A percentile compares a stretch with the other conserved stretches of the same genome.
phyloP scores from a whole-genome alignment of 208 protist species.

The Tritrichomonas foetus region DNA sequence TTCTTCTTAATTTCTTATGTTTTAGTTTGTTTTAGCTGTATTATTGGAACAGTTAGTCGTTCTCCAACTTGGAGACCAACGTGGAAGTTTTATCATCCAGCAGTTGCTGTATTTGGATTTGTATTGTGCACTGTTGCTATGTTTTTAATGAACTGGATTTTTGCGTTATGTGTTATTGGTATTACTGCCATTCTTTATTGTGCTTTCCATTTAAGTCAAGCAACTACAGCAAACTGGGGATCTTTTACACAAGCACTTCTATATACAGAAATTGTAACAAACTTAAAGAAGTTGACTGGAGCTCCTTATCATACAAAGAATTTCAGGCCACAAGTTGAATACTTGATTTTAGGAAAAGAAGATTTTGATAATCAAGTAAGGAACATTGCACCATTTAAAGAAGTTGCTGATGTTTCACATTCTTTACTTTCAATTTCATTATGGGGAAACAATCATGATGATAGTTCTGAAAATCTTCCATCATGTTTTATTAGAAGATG shows the following conservation, averaged over 20 bases:
- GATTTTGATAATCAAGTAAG: not conserved
- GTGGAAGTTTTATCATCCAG: slow-evolving; percentile 52
- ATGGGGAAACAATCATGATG: not conserved
- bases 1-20: slow-evolving; percentile 61
- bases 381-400: not conserved
- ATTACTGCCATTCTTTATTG: not conserved
- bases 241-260: not conserved
- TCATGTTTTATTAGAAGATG: not conserved
- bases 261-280: not conserved
- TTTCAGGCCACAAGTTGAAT: not conserved
- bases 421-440: not conserved
- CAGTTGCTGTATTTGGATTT: slow-evolving; percentile 44
- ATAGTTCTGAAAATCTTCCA: not conserved
- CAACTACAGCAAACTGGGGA: not conserved
- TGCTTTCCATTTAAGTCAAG: not conserved
- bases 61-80: slow-evolving; percentile 55
- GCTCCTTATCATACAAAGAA: not conserved
- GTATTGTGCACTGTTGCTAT: slow-evolving; percentile 49
- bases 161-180: not conserved
- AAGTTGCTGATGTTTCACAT: not conserved
- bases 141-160: slow-evolving; percentile 45
- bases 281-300: not conserved
- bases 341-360: not conserved
- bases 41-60: slow-evolving; percentile 45
- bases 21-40: slow-evolving; percentile 58